These are phyloP conservation scores for Naematelia aurantialba DNA, from an alignment of 768 basidiomycete genomes.

Conservation along the genomic window DNA sequence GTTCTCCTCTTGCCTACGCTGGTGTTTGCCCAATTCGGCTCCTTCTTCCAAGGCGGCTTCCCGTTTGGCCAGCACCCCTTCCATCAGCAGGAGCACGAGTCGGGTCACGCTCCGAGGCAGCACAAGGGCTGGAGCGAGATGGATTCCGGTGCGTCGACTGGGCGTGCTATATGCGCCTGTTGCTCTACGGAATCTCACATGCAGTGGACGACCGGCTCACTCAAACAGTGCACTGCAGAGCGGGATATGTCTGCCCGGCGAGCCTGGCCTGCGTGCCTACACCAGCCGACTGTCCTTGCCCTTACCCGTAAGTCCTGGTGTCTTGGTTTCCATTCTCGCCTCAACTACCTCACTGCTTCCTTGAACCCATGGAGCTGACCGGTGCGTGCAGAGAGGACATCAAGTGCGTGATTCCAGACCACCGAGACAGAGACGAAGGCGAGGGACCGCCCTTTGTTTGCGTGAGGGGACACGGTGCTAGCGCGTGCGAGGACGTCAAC, in stretches of 20 bases:
- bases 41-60: conserved; percentile 28
- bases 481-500: conserved; percentile 26
- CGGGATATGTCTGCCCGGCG: conserved; percentile 42
- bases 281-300: conserved; percentile 44
- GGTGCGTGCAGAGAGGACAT: conserved; percentile 33
- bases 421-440: conserved; percentile 37
- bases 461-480: conserved; percentile 24
- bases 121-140: conserved; percentile 29
- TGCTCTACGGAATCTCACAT: not conserved
- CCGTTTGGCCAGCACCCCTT: conserved; percentile 19
- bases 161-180: not conserved
- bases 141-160: conserved; percentile 20
- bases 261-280: conserved; percentile 43
- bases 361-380: not conserved
- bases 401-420: conserved; percentile 40
- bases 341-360: not conserved
- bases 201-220: conserved; percentile 2
- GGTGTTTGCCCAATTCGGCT: conserved; percentile 24
- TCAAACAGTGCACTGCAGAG: conserved; percentile 34
- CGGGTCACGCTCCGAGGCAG: conserved; percentile 8
- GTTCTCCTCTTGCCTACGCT: conserved; percentile 8
- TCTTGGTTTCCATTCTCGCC: not conserved
- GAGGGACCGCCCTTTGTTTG: conserved; percentile 44
- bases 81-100: conserved; percentile 20
- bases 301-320: conserved; percentile 36